Evolutionary conservation across 108 stramenopile genomes (phyloP).

Genomic region (Aureococcus anophagefferens): DNA sequence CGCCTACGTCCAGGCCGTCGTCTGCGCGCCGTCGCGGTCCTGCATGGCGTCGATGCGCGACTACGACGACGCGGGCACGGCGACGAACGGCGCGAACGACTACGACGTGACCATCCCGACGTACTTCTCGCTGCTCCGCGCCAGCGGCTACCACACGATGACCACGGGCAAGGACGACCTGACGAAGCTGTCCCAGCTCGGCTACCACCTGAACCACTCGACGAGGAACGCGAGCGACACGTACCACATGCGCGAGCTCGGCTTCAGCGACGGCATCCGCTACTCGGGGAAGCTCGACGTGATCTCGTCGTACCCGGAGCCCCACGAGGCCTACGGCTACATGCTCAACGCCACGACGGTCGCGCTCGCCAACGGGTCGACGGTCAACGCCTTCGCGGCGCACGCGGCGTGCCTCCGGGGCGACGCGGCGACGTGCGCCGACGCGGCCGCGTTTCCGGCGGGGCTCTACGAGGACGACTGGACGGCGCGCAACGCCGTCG

Average conservation of each 20-base stretch:
- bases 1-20: constrained; percentile 15
- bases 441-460: no score
- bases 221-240: neutral
- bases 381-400: neutral
- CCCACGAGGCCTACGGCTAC: constrained; percentile 18
- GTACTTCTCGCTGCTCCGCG: constrained; percentile 20
- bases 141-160: constrained; percentile 23
- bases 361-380: constrained; percentile 12
- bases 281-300: constrained; percentile 18
- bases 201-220: neutral
- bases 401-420: no score
- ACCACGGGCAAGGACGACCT: constrained; percentile 27
- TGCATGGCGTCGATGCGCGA: constrained; percentile 27
- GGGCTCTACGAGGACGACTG: constrained; percentile 6
- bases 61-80: constrained; percentile 16
- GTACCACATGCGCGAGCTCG: constrained; percentile 15
- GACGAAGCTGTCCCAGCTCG: constrained; percentile 12
- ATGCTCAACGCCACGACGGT: neutral
- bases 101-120: constrained; percentile 16
- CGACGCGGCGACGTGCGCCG: no score
- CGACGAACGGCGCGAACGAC: constrained; percentile 7
- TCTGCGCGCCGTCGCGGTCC: constrained; percentile 25
- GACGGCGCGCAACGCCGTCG: constrained; percentile 16
- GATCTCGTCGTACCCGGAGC: neutral
- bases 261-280: constrained; percentile 20